Evolutionary conservation across 306 rosid species (phyloP).

Genomic region (Quillaja saponaria): DNA sequence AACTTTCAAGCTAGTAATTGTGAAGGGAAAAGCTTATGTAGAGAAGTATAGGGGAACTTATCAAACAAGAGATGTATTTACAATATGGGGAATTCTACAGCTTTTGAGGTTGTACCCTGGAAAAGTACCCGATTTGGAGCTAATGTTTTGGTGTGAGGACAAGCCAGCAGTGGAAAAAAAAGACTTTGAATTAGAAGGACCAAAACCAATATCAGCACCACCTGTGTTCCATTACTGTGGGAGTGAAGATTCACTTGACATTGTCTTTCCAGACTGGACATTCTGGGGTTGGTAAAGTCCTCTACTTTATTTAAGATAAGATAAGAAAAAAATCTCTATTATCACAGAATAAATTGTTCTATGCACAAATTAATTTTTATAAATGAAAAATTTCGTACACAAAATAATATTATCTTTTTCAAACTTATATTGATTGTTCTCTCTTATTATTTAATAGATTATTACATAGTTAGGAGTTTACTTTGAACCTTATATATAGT

Average conservation of each 20-base stretch:
- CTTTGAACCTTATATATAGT: too few relatives aligned
- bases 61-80: constrained; percentile 53
- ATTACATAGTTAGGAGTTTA: too few relatives aligned
- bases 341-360: too few relatives aligned
- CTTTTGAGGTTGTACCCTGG: constrained; percentile 53
- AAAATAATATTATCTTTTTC: background rate
- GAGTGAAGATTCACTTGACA: constrained; percentile 30
- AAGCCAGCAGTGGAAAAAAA: constrained; percentile 23
- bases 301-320: too few relatives aligned
- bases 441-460: too few relatives aligned
- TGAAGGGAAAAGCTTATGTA: constrained; percentile 45
- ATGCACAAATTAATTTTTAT: too few relatives aligned
- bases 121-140: constrained; percentile 47
- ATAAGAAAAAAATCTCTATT: too few relatives aligned
- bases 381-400: too few relatives aligned
- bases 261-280: constrained; percentile 60
- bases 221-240: constrained; percentile 57
- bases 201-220: constrained; percentile 26
- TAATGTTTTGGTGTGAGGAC: constrained; percentile 52
- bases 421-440: background rate
- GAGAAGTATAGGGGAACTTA: constrained; percentile 23
- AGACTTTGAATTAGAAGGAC: background rate
- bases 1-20: constrained; percentile 41
- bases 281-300: constrained; percentile 64
- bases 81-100: constrained; percentile 57